A percentile compares a stretch with the other conserved stretches of the same genome.
phyloP scores from a whole-genome alignment of 176 grass and related monocot genomes.

The Carex parvula region DNA sequence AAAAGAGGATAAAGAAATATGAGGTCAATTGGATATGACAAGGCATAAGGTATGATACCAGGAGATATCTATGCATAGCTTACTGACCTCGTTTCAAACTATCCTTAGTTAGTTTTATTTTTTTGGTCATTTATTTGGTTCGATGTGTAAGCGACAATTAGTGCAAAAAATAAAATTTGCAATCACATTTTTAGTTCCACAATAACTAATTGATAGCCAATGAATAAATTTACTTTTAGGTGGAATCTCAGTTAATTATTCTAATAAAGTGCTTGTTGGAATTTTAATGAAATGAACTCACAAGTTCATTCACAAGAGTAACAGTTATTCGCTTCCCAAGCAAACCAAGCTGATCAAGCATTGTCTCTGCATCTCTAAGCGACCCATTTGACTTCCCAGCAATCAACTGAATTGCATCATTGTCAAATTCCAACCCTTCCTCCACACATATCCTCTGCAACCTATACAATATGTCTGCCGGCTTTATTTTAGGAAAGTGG shows the following conservation, averaged over 20 bases:
- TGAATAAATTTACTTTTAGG: not conserved
- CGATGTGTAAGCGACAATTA: not conserved
- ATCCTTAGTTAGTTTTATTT: not conserved
- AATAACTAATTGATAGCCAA: not conserved
- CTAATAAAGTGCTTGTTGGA: not conserved
- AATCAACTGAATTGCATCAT: constrained; percentile 82
- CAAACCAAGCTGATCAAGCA: constrained; percentile 97
- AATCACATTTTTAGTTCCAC: not conserved
- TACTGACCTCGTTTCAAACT: not conserved
- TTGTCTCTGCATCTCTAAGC: constrained; percentile 86
- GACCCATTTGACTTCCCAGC: constrained; percentile 86
- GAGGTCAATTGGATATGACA: not conserved
- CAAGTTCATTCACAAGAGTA: constrained; percentile 93
- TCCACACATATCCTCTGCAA: constrained; percentile 82
- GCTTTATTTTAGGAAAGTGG: constrained; percentile 94
- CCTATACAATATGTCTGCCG: constrained; percentile 58
- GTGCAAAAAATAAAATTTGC: not conserved
- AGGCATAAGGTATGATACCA: not conserved
- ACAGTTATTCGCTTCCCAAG: constrained; percentile 89
- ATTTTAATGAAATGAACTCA: constrained; percentile 46
- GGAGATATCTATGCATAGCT: not conserved
- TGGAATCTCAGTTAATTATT: not conserved
- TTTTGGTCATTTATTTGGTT: not conserved
- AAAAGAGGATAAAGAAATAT: not conserved
- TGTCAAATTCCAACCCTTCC: constrained; percentile 83